Conservation (phyloP, 2,329 filamentous ascomycete genomes). For the Fusarium foetens region DNA sequence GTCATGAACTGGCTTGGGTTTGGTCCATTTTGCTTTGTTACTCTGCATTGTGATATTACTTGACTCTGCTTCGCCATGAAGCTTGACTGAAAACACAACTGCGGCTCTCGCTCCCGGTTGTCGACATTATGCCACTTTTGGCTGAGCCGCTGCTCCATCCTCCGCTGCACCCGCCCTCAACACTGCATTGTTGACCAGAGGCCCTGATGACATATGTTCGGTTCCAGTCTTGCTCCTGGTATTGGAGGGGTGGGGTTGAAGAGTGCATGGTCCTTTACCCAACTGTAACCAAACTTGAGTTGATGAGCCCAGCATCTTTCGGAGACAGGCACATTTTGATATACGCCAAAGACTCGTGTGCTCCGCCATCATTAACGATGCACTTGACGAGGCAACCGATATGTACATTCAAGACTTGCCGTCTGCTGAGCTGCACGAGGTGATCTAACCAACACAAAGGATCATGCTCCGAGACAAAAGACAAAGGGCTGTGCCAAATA, state of each 20-base stretch:
- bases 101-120: conserved; percentile 18
- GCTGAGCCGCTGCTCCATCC: conserved; percentile 18
- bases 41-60: conserved; percentile 19
- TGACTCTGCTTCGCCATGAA: conserved; percentile 20
- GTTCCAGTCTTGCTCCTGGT: conserved; percentile 14
- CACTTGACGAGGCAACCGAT: conserved; percentile 12
- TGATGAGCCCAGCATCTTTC: conserved; percentile 22
- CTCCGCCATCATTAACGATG: conserved; percentile 34
- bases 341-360: conserved; percentile 31
- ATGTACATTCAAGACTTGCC: conserved; percentile 12
- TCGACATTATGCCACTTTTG: conserved; percentile 21
- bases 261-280: conserved; percentile 16
- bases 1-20: conserved; percentile 11
- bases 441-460: conserved; percentile 25
- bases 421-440: conserved; percentile 32
- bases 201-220: conserved; percentile 27
- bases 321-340: conserved; percentile 17
- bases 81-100: neutral
- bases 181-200: conserved; percentile 6
- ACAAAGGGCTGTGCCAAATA: conserved; percentile 39
- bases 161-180: conserved; percentile 31
- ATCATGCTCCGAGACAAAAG: conserved; percentile 29
- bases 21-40: conserved; percentile 23
- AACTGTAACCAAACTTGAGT: conserved; percentile 9
- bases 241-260: conserved; percentile 37